These are phyloP conservation scores for Apiospora malaysiana DNA, from an alignment of 2,329 filamentous ascomycete genomes.

Conservation along the genomic window DNA sequence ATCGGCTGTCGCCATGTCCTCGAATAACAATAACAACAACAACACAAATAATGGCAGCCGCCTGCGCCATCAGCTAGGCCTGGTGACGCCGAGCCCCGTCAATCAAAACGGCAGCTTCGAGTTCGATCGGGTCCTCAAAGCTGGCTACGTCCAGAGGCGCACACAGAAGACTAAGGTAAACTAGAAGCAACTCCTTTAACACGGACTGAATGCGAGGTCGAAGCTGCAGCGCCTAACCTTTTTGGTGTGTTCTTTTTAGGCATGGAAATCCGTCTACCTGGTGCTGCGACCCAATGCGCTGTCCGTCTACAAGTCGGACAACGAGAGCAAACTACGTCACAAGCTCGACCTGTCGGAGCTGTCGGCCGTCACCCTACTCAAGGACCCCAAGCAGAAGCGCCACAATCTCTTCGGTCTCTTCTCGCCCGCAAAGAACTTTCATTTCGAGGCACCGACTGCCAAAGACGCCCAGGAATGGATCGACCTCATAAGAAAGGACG, in stretches of 20 bases:
- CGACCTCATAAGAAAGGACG: conserved; percentile 76
- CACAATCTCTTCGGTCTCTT: conserved; percentile 92
- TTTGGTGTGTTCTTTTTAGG: conserved; percentile 51
- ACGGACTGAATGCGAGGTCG: conserved; percentile 7
- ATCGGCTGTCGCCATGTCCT: conserved; percentile 33
- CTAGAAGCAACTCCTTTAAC: conserved; percentile 28
- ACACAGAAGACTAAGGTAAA: conserved; percentile 91
- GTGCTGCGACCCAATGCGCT: conserved; percentile 90
- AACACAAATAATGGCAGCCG: conserved; percentile 31
- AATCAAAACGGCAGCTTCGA: conserved; percentile 96
- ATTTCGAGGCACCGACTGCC: conserved; percentile 78
- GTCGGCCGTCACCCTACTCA: conserved; percentile 87
- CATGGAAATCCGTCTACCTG: conserved; percentile 89
- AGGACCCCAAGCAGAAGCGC: conserved; percentile 85
- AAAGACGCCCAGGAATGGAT: conserved; percentile 88
- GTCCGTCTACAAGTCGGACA: conserved; percentile 90
- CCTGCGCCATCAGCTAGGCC: conserved; percentile 51
- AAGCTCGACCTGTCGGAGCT: conserved; percentile 89
- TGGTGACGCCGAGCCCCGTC: conserved; percentile 80
- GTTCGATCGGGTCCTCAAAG: conserved; percentile 92
- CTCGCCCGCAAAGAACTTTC: conserved; percentile 88
- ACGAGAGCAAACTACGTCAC: conserved; percentile 87
- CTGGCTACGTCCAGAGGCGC: conserved; percentile 83
- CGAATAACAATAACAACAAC: conserved; percentile 31
- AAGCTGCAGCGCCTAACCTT: conserved; percentile 18